Evolutionary conservation across 1,139 yeast genomes (phyloP).

Genomic region (Taiozyma sp.): DNA sequence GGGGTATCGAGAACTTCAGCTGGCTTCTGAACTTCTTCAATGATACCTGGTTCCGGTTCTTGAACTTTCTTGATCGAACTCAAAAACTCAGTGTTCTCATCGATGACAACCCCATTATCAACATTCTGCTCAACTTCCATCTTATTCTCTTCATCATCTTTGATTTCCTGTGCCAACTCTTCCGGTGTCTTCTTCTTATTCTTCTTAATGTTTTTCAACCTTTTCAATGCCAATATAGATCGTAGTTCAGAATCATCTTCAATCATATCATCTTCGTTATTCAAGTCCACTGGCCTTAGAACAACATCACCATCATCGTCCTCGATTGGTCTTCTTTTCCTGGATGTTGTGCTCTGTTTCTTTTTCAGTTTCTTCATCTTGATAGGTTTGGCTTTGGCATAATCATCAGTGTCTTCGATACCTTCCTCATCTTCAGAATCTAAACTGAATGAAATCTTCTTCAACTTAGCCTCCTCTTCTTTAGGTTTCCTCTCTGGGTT

Average conservation of each 20-base stretch:
- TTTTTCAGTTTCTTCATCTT: conserved; percentile 46
- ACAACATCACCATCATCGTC: conserved; percentile 22
- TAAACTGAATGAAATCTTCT: conserved; percentile 8
- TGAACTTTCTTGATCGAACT: conserved; percentile 16
- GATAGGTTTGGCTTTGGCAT: conserved; percentile 29
- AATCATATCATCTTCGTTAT: conserved; percentile 33
- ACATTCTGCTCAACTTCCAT: conserved; percentile 17
- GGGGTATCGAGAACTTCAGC: not conserved
- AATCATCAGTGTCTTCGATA: conserved; percentile 16
- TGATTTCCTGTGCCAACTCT: conserved; percentile 43
- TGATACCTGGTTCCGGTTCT: conserved; percentile 1
- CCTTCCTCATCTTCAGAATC: conserved; percentile 21
- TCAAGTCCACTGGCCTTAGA: conserved; percentile 29
- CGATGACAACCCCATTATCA: conserved; percentile 39
- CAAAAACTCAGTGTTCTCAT: conserved; percentile 58
- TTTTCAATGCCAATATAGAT: conserved; percentile 33
- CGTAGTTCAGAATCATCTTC: conserved; percentile 48
- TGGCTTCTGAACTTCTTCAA: conserved; percentile 7
- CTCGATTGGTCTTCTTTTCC: conserved; percentile 8
- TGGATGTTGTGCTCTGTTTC: conserved; percentile 8
- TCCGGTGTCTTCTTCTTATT: conserved; percentile 34
- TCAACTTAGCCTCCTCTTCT: conserved; percentile 14
- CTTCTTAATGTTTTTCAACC: conserved; percentile 37
- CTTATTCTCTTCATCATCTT: conserved; percentile 28
- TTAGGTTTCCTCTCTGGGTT: conserved; percentile 12